Percentiles rank a stretch among this genome's conserved stretches.
phyloP scores from a whole-genome alignment of 2,329 filamentous ascomycete species.

The Cercospora brassicicola region DNA sequence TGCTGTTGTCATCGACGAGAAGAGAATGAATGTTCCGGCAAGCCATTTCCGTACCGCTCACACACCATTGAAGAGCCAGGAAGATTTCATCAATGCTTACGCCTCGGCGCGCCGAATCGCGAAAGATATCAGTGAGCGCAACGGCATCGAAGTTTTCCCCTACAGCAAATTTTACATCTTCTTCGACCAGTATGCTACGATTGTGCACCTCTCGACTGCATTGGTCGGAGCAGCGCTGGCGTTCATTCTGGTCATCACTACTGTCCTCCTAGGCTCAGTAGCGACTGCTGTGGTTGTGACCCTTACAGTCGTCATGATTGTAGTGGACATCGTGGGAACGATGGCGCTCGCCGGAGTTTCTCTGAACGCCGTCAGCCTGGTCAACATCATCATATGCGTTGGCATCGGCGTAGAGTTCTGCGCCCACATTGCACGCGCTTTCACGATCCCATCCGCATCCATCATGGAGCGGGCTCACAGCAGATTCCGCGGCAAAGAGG shows the following conservation, averaged over 20 bases:
- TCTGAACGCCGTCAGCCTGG: slow-evolving; percentile 89
- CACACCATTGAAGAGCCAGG: slow-evolving; percentile 79
- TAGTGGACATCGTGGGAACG: slow-evolving; percentile 89
- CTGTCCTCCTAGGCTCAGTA: slow-evolving; percentile 78
- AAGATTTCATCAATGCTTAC: slow-evolving; percentile 91
- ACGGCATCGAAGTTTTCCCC: slow-evolving; percentile 85
- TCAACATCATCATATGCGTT: slow-evolving; percentile 95
- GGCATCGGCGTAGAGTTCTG: slow-evolving; percentile 97
- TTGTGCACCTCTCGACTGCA: slow-evolving; percentile 74
- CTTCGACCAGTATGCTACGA: slow-evolving; percentile 93
- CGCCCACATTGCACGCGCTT: slow-evolving; percentile 91
- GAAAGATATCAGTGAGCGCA: slow-evolving; percentile 67
- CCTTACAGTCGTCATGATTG: slow-evolving; percentile 85
- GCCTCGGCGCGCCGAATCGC: slow-evolving; percentile 85
- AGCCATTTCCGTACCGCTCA: slow-evolving; percentile 92
- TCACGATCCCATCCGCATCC: slow-evolving; percentile 83
- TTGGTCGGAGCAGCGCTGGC: slow-evolving; percentile 80
- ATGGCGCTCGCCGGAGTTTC: slow-evolving; percentile 90
- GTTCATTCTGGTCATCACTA: slow-evolving; percentile 80
- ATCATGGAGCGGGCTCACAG: slow-evolving; percentile 77
- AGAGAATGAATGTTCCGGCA: slow-evolving; percentile 68
- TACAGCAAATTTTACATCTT: slow-evolving; percentile 99
- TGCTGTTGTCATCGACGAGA: slow-evolving; percentile 74
- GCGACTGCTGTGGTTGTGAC: slow-evolving; percentile 80
- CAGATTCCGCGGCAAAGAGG: slow-evolving; percentile 77